phyloP scores from a whole-genome alignment of 176 grass and related monocot species.

The Aegilops longissima region DNA sequence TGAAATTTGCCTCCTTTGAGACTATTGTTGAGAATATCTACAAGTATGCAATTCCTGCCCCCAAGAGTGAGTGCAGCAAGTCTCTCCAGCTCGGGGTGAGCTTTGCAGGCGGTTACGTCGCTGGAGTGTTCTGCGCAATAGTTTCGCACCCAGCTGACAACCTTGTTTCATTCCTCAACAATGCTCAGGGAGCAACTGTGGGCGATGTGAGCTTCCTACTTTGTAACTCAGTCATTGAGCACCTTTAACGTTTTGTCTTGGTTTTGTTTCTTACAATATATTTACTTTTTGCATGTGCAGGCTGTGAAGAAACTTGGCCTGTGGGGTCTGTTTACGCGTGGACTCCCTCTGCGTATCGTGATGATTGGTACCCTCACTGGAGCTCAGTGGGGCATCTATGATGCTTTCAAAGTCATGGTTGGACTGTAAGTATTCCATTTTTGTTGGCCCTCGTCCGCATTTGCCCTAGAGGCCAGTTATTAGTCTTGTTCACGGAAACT shows the following conservation, averaged over 20 bases:
- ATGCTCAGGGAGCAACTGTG: constrained; percentile 59
- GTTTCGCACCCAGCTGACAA: constrained; percentile 86
- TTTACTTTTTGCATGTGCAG: constrained; percentile 28
- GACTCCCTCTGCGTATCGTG: constrained; percentile 64
- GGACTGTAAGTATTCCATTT: constrained; percentile 63
- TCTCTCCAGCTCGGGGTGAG: constrained; percentile 73
- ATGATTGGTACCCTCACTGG: constrained; percentile 88
- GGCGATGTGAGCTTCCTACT: constrained; percentile 56
- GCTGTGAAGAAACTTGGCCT: constrained; percentile 81
- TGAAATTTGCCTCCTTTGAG: constrained; percentile 86
- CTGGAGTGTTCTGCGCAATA: constrained; percentile 70
- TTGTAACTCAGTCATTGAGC: background rate
- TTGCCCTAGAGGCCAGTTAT: background rate
- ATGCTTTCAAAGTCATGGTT: constrained; percentile 85
- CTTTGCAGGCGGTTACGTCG: constrained; percentile 78
- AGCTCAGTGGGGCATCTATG: constrained; percentile 82
- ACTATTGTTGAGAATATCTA: constrained; percentile 72
- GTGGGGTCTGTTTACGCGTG: constrained; percentile 69
- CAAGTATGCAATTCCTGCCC: constrained; percentile 57
- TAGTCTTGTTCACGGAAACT: background rate
- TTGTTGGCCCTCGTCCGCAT: background rate
- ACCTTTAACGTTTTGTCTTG: background rate
- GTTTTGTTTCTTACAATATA: background rate
- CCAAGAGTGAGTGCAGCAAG: constrained; percentile 79
- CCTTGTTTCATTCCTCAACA: constrained; percentile 81